Evolutionary conservation across 495 filamentous ascomycete genomes (phyloP), one percentile per base, ranked within the genome.

Genomic region (Podospora comata): DNA sequence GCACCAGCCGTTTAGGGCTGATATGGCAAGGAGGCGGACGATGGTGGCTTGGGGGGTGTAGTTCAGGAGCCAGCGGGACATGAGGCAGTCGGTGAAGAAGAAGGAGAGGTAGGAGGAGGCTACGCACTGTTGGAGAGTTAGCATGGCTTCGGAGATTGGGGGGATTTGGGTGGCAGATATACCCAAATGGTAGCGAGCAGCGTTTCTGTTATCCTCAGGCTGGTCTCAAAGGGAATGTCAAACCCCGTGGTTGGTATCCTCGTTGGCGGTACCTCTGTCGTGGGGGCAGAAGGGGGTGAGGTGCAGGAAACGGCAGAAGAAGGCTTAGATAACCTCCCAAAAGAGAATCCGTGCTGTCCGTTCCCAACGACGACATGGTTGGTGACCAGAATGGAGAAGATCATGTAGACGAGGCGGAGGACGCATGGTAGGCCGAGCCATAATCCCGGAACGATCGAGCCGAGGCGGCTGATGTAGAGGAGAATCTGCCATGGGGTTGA

Each of bases 51-150:
- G 90, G 16, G 92, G 92, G 55, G 91, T 94, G 82, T 95, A 96
- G 77, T 92, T 90, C 66, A 96, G 80, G 74, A 96, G 90, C 90
- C 92, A 95, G 76, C 92, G 88, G 70, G 90, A 93, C 92, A 96
- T 96, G 74, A 95, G 88, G 79, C 91, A 92, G 80, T 96, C 92
- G 68, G 91, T 93, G 79, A 95, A 94, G 79, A 93, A 91, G 78
- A 93, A 95, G 66, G 90, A 92, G 75, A 95, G 85, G 79, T 93
- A 93, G 62, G 89, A 92, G 54, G 91, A 92, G 77, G 91, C 89
- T 76, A 83, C 86, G 82, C 92, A 93, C 92, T 94, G 30, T 16
- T 15, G 2, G 30, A 55, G 55, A 16, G 54, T 27, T 30, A 0
- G n/a, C 6, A 56, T 20, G 44, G 23, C 23, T 23, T 23, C 1